Evolutionary conservation across 2,329 filamentous ascomycete genomes (phyloP), one percentile per base, ranked within the genome.

Genomic region (Penicillium sp.): DNA sequence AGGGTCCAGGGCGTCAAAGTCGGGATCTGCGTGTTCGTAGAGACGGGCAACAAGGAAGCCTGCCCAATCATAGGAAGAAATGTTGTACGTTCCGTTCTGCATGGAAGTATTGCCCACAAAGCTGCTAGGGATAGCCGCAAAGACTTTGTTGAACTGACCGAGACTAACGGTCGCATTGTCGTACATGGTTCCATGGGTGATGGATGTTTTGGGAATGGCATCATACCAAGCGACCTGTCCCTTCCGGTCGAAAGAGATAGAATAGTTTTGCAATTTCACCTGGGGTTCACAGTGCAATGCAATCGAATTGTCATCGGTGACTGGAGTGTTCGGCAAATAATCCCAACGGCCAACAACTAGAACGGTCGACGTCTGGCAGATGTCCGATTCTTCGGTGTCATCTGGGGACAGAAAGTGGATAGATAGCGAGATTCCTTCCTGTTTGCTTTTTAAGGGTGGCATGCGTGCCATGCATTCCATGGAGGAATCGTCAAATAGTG

Each of bases 101-200:
- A 61, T 43, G 4, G 64, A 61, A 2, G 66, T 64, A 37, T 71
- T 69, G 19, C 69, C 70, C 3, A 67, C 63, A 35, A 67, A 73
- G 42, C 63, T 72, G 50, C 71, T 71, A 1, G 71, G 71, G 13
- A 73, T 73, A 2, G 71, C 65, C 6, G 70, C 70, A 60, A 73
- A 73, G 3, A 71, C 68, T 55, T 72, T 73, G 62, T 73, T 73
- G 59, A 73, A 73, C 43, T 73, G 70, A 2, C 71, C 71, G 29
- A 73, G 56, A 37, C 69, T 73, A 50, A 71, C 54, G 5, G 71
- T 73, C 6, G 71, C 71, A 51, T 73, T 73, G 13, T 70, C 62
- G 41, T 69, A 69, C 69, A 73, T 71, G 10, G 58, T 31, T 3
- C 71, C 71, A 2, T 61, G 53, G 1, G 57, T 62, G 40, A 71